Conservation (phyloP, 495 filamentous ascomycete genomes). For the Pseudomonodictys pantanalensis region DNA sequence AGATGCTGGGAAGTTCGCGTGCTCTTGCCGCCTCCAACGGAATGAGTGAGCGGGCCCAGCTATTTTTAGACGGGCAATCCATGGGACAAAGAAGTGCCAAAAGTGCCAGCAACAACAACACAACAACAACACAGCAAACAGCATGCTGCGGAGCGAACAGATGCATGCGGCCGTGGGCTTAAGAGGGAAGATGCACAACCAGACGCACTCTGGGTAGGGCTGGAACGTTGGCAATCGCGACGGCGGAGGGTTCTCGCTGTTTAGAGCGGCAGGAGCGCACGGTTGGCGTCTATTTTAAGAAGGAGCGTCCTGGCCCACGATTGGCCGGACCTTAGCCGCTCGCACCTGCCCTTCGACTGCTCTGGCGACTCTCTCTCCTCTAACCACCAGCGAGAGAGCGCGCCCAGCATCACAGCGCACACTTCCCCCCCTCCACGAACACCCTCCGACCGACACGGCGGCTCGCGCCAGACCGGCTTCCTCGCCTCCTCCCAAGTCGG, state of each 20-base stretch:
- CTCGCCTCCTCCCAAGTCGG: constrained; percentile 4
- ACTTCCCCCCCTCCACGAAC: constrained; percentile 1
- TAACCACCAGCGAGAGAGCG: constrained; percentile 6
- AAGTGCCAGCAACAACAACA: too few relatives aligned
- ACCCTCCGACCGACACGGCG: constrained; percentile 5
- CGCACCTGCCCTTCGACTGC: neutral
- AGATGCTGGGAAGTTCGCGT: neutral
- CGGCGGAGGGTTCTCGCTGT: neutral
- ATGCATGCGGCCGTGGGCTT: too few relatives aligned
- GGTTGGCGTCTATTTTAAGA: constrained; percentile 2
- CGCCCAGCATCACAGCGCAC: constrained; percentile 7
- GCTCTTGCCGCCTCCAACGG: constrained; percentile 1
- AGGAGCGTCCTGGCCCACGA: neutral
- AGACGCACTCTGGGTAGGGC: neutral
- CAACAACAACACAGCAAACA: too few relatives aligned
- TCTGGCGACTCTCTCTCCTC: neutral
- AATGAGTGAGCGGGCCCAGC: too few relatives aligned
- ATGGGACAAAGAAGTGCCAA: too few relatives aligned
- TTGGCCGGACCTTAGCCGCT: neutral
- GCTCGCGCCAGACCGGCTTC: constrained; percentile 21
- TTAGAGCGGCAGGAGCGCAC: neutral
- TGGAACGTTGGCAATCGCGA: neutral
- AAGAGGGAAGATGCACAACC: neutral
- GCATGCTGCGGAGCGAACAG: too few relatives aligned
- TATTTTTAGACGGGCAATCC: neutral